These are phyloP conservation scores for Curvularia sp. DNA, from an alignment of 2,329 filamentous ascomycete genomes.

Conservation along the genomic window DNA sequence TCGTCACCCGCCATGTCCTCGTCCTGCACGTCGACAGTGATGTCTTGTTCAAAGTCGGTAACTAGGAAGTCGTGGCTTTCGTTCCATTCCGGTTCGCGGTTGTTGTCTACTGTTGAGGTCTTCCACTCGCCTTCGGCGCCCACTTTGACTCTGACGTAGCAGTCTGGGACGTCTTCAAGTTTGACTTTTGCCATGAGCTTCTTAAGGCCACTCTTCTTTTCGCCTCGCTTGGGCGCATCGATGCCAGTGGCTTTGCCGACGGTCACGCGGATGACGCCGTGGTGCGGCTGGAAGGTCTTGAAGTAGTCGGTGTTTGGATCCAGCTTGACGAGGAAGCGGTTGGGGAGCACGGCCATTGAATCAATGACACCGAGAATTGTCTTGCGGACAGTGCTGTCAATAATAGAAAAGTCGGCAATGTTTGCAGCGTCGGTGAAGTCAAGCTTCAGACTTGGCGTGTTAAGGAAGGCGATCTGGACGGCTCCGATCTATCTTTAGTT, in stretches of 20 bases:
- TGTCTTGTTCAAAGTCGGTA: conserved; percentile 54
- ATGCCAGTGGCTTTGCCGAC: conserved; percentile 52
- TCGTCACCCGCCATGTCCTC: conserved; percentile 54
- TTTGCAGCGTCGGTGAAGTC: conserved; percentile 58
- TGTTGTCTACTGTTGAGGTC: conserved; percentile 54
- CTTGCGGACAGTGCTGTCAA: conserved; percentile 55
- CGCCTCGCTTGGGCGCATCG: conserved; percentile 46
- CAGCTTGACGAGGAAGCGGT: conserved; percentile 59
- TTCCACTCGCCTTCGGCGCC: conserved; percentile 56
- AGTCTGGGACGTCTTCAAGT: conserved; percentile 57
- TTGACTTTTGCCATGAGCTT: conserved; percentile 53
- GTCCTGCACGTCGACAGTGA: conserved; percentile 54
- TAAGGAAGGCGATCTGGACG: conserved; percentile 59
- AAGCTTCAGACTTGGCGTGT: conserved; percentile 55
- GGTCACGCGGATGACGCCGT: conserved; percentile 55
- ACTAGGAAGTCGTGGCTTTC: conserved; percentile 59
- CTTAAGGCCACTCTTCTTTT: conserved; percentile 47
- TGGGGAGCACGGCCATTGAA: conserved; percentile 57
- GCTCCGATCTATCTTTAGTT: conserved; percentile 54
- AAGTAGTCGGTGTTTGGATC: conserved; percentile 58
- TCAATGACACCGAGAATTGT: conserved; percentile 55
- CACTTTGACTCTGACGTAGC: conserved; percentile 55
- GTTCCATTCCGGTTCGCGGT: conserved; percentile 55
- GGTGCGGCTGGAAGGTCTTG: conserved; percentile 55
- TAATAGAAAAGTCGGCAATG: conserved; percentile 53